Base-by-base conservation (phyloP, 2,329 filamentous ascomycete genomes). In the Epichloe festucae region DNA sequence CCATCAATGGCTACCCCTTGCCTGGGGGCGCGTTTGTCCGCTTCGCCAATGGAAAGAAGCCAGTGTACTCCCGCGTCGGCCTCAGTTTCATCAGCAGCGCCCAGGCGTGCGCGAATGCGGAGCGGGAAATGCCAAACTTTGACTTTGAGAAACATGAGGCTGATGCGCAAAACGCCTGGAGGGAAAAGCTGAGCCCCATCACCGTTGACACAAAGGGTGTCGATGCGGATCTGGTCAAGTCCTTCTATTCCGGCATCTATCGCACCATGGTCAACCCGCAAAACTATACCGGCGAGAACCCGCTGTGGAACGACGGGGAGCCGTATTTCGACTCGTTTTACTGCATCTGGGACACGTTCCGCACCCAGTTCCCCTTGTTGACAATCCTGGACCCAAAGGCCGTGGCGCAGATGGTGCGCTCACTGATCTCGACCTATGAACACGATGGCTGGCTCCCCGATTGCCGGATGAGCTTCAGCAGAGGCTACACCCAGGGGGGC, bases 271-370 rank as follows among this genome's bases (percentile, higher is more conserved):
- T 87, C 54, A 83, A 78, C 49, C 84, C 84, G 2, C 83, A 87
- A 58, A 84, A 87, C 58, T 87, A 86, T 57, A 87, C 84, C 0
- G 81, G 81, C 0, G 84, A 88, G 62, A 88, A 87, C 51, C 81
- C 82, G 2, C 62, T 81, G 0, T 88, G 84, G 82, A 57, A 75
- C 2, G 82, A 76, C 42, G 70, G 70, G 2, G 82, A 86, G 62
- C 84, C 83, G 0, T 88, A 87, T 59, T 88, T 83, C 60, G 84
- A 88, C 63, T 85, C 81, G 0, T 87, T 84, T 58, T 89, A 89
- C 63, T 88, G 83, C 57, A 81, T 87, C 4, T 88, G 84, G 84
- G 84, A 88, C 58, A 78, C 77, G 0, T 87, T 84, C 56, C 73
- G 84, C 21, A 82, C 78, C 38, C 82, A 85, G 53, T 76, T 87